Percentiles rank a stretch among this genome's conserved stretches.
Evolutionary conservation across 202 grass and related monocot species (phyloP).

Genomic region (Musa balbisiana): DNA sequence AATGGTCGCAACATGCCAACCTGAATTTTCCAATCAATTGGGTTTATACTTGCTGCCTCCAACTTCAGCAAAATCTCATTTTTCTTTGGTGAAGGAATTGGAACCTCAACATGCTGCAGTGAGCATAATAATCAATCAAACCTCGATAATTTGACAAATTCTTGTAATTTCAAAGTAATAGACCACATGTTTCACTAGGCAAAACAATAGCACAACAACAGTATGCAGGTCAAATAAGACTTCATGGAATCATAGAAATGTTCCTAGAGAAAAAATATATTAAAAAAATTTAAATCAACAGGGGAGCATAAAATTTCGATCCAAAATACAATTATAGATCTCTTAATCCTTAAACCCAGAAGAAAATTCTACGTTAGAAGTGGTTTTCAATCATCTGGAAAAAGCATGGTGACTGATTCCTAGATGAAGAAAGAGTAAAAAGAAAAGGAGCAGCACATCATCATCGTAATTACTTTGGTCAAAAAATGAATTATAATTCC

Average conservation of each 20-base stretch:
- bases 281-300: not conserved
- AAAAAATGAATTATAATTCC: too few species aligned
- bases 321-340: too few species aligned
- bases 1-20: slow-evolving; percentile 7
- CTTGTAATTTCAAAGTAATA: not conserved
- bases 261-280: not conserved
- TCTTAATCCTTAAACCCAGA: too few species aligned
- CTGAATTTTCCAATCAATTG: slow-evolving; percentile 25
- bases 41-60: slow-evolving; percentile 18
- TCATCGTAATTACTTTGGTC: too few species aligned
- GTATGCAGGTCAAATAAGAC: not conserved
- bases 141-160: not conserved
- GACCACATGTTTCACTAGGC: not conserved
- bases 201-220: not conserved
- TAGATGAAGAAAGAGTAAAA: too few species aligned
- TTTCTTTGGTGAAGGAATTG: slow-evolving; percentile 25
- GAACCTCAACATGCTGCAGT: slow-evolving; percentile 24
- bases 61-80: slow-evolving; percentile 19
- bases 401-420: too few species aligned
- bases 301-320: too few species aligned
- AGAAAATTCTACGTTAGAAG: too few species aligned
- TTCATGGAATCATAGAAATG: not conserved
- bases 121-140: not conserved
- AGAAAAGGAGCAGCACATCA: too few species aligned
- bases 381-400: too few species aligned